phyloP scores from a whole-genome alignment of 2,329 filamentous ascomycete genomes.

The Beauveria australis region DNA sequence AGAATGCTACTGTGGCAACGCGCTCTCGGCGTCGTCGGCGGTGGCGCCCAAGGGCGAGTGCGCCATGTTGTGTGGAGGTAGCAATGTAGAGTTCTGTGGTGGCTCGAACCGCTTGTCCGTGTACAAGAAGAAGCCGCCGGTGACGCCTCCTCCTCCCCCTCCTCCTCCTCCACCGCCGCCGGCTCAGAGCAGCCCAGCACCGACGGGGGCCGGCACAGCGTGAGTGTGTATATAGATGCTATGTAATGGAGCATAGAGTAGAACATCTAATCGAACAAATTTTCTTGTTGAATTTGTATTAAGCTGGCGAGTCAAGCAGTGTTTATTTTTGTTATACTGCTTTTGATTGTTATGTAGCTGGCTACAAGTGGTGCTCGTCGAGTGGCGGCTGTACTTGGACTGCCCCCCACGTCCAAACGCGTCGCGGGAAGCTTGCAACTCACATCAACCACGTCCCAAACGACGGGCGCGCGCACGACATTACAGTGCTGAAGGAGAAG shows the following conservation, averaged over 20 bases:
- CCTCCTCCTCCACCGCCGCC: neutral
- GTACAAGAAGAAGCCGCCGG: conserved; percentile 21
- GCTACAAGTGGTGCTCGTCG: neutral
- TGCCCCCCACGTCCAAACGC: neutral
- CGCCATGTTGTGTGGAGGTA: conserved; percentile 33
- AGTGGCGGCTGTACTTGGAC: neutral
- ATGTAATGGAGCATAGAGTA: neutral
- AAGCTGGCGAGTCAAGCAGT: no score
- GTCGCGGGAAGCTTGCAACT: neutral
- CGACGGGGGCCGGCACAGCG: neutral
- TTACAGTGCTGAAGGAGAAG: neutral
- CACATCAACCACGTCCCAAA: neutral
- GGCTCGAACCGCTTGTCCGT: conserved; percentile 29
- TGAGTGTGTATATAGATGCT: neutral
- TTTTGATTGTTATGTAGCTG: neutral
- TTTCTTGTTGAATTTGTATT: neutral
- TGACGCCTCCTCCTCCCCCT: neutral
- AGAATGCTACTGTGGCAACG: conserved; percentile 30
- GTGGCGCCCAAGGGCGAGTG: conserved; percentile 27
- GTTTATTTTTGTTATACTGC: neutral
- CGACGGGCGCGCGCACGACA: neutral
- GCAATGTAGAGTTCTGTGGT: conserved; percentile 30
- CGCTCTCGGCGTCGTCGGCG: conserved; percentile 20
- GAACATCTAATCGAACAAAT: neutral
- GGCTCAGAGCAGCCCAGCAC: neutral